These are phyloP conservation scores for Draba incana DNA, from an alignment of 345 rosid genomes.

Conservation along the genomic window DNA sequence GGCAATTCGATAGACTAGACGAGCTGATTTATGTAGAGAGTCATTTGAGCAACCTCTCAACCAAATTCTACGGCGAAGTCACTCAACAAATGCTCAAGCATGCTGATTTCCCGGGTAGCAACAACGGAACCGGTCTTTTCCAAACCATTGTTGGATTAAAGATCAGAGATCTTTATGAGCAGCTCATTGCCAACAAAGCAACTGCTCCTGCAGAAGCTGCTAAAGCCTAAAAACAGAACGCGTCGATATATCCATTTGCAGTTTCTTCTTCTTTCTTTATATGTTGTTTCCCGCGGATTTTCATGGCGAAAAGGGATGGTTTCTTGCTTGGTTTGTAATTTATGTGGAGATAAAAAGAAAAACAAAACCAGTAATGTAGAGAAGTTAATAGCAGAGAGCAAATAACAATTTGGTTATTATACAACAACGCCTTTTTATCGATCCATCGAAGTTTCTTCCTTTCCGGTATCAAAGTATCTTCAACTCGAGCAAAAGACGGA, in stretches of 20 bases:
- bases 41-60: slow-evolving; percentile 90
- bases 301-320: slow-evolving; percentile 38
- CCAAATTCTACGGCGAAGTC: slow-evolving; percentile 92
- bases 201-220: slow-evolving; percentile 60
- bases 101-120: slow-evolving; percentile 94
- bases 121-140: slow-evolving; percentile 94
- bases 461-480: not conserved
- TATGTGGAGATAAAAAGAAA: slow-evolving; percentile 32
- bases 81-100: slow-evolving; percentile 98
- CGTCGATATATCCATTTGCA: slow-evolving; percentile 37
- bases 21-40: slow-evolving; percentile 95
- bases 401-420: slow-evolving; percentile 33
- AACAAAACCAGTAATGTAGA: slow-evolving; percentile 35
- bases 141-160: slow-evolving; percentile 90
- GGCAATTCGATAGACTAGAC: slow-evolving; percentile 92
- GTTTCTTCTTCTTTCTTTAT: slow-evolving; percentile 29
- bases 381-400: slow-evolving; percentile 39
- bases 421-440: slow-evolving; percentile 15
- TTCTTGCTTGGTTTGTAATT: slow-evolving; percentile 38
- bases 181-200: slow-evolving; percentile 58
- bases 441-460: slow-evolving; percentile 8
- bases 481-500: not conserved
- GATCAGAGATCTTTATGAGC: slow-evolving; percentile 91
- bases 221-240: slow-evolving; percentile 44
- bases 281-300: slow-evolving; percentile 29